Percentiles rank a stretch among this genome's conserved stretches.
phyloP scores from a whole-genome alignment of 768 basidiomycete species.

The Russula dissimulans region DNA sequence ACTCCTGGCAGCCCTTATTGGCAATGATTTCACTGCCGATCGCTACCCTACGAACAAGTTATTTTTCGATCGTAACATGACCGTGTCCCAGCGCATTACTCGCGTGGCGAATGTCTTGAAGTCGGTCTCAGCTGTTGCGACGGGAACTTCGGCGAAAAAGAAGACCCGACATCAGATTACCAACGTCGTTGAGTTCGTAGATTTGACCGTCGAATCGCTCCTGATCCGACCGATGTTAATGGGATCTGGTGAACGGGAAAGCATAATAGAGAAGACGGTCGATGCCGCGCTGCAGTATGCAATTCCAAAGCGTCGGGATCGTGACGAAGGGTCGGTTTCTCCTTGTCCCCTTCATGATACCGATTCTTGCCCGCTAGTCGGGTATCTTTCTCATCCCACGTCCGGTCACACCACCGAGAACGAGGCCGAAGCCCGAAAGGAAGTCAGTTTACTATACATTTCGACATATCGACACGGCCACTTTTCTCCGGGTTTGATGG shows the following conservation, averaged over 20 bases:
- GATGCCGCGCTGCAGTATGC: conserved; percentile 72
- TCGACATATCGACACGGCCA: conserved; percentile 53
- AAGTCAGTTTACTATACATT: conserved; percentile 45
- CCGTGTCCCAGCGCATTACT: conserved; percentile 54
- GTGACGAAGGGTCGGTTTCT: conserved; percentile 34
- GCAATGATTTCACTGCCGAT: conserved; percentile 66
- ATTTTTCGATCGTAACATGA: conserved; percentile 59
- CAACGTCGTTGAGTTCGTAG: conserved; percentile 72
- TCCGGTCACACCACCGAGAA: conserved; percentile 10
- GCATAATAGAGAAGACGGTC: conserved; percentile 58
- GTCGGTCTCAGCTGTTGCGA: conserved; percentile 40
- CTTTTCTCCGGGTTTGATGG: conserved; percentile 48
- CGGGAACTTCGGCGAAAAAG: conserved; percentile 29
- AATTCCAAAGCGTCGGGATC: conserved; percentile 49
- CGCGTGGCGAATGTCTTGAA: conserved; percentile 51
- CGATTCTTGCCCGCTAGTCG: conserved; percentile 46
- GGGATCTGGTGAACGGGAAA: conserved; percentile 54
- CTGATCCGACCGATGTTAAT: conserved; percentile 43
- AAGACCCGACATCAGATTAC: conserved; percentile 48
- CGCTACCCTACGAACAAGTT: conserved; percentile 36
- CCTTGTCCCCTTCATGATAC: conserved; percentile 55
- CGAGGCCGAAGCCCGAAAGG: conserved; percentile 1
- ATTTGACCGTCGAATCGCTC: conserved; percentile 52
- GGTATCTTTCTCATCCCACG: conserved; percentile 39
- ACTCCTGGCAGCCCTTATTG: conserved; percentile 66